Evolutionary conservation across 2,329 filamentous ascomycete genomes (phyloP).

Genomic region (Hymenoscyphus scutula): DNA sequence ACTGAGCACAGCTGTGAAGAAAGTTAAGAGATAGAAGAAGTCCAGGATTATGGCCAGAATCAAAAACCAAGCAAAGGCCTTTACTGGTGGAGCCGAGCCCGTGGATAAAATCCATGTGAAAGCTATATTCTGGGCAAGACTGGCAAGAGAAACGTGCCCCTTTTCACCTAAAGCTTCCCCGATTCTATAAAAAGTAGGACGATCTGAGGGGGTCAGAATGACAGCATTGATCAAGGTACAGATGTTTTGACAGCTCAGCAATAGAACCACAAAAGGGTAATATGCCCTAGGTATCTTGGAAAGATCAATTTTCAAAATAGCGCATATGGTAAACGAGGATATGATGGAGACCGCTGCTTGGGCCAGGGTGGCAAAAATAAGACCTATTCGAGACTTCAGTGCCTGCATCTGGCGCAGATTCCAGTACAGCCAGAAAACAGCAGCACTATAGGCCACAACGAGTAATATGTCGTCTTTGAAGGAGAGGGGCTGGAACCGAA

Average conservation of each 20-base stretch:
- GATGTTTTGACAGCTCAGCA: conserved; percentile 74
- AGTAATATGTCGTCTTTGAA: conserved; percentile 62
- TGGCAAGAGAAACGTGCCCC: conserved; percentile 65
- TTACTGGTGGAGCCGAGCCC: conserved; percentile 66
- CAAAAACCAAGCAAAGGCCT: conserved; percentile 73
- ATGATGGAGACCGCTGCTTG: conserved; percentile 72
- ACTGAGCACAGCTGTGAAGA: conserved; percentile 76
- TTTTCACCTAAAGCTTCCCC: conserved; percentile 73
- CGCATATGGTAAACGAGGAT: conserved; percentile 78
- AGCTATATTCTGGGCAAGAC: conserved; percentile 65
- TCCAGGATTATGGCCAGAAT: conserved; percentile 74
- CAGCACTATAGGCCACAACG: conserved; percentile 62
- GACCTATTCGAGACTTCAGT: conserved; percentile 71
- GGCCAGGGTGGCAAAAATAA: conserved; percentile 67
- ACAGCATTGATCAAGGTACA: conserved; percentile 77
- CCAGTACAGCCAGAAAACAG: conserved; percentile 62
- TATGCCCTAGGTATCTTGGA: conserved; percentile 71
- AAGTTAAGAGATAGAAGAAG: conserved; percentile 74
- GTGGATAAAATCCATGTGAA: conserved; percentile 65
- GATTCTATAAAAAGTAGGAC: conserved; percentile 66
- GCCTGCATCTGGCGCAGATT: conserved; percentile 69
- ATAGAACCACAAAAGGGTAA: conserved; percentile 74
- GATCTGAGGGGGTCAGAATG: conserved; percentile 66
- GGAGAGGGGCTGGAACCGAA: conserved; percentile 74
- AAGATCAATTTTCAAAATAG: conserved; percentile 71